Base-by-base conservation (phyloP, 176 grass and related monocot genomes). In the Raddia guianensis region DNA sequence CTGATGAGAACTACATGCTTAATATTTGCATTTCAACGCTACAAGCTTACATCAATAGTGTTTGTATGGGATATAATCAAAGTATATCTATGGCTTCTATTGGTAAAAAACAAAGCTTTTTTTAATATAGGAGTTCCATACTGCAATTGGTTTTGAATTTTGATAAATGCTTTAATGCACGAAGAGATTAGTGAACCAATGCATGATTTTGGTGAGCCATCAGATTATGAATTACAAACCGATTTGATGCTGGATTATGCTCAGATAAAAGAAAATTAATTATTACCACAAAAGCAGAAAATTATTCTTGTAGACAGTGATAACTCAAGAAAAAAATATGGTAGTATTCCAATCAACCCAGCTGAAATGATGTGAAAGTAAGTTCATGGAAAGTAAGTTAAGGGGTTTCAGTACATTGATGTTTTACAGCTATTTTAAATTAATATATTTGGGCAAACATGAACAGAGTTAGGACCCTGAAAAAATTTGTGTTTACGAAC, bases 361-460 rank as follows among this genome's bases (percentile, higher is more conserved):
- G 3, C 47, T 54, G 47, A 47, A 35, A 64, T 65, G 9, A 43
- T 72, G 9, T 45, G 68, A 33, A 79, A 49, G 35, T 71, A 74
- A 56, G 56, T 48, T 48, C 7, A 6, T 76, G 19, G 12, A 33
- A 67, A 34, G 54, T 50, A 59, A 21, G 60, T 2, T 72, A 9
- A 9, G 46, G 20, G 2, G 8, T 1, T n/a, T 63, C 19, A 85
- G 72, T 3, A 0, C 48, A 20, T 10, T 0, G 1, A 65, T 64
- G 58, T 16, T 80, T 42, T 47, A 52, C 12, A 27, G 4, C n/a
- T 73, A 0, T 21, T 4, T 1, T 34, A 68, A 56, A 14, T 70
- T 62, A 19, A 49, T 80, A 42, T 80, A 3, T 21, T 80, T 49
- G 4, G 68, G 49, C 12, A 40, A 57, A 79, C 33, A 16, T 55